Conservation (phyloP, 345 rosid genomes). For the Corymbia maculata region DNA sequence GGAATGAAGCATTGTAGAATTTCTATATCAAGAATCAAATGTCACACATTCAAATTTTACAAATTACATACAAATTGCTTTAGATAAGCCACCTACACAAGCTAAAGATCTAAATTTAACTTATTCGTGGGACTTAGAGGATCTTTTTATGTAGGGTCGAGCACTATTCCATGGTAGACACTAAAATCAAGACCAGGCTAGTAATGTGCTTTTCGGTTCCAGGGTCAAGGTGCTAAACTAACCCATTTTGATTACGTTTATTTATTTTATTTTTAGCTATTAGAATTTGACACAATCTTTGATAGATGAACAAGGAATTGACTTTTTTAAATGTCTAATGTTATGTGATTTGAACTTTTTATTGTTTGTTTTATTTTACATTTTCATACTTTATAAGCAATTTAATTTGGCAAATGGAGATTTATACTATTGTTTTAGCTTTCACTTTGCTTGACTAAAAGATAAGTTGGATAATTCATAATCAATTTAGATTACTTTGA, state of each 20-base stretch:
- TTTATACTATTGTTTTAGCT: not conserved
- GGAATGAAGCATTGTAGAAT: not conserved
- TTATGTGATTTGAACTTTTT: not conserved
- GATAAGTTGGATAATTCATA: not conserved
- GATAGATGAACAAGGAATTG: not conserved
- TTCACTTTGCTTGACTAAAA: not conserved
- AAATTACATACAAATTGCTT: not conserved
- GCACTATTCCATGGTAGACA: accelerated
- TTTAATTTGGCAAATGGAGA: not conserved
- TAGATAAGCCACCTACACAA: accelerated
- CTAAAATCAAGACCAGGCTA: accelerated
- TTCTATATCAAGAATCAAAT: not conserved
- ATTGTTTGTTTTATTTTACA: not conserved
- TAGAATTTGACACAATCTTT: not conserved
- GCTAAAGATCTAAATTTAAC: not conserved
- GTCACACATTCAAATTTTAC: not conserved
- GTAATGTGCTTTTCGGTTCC: accelerated
- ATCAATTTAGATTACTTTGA: not conserved
- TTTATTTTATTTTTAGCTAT: not conserved
- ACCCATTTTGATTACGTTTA: not conserved
- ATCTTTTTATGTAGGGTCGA: not conserved
- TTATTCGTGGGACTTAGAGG: not conserved
- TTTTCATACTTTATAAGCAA: not conserved
- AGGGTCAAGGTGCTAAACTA: accelerated
- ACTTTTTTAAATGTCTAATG: not conserved